These are phyloP conservation scores for Ustulina deusta DNA, from an alignment of 2,329 filamentous ascomycete genomes.

Conservation along the genomic window DNA sequence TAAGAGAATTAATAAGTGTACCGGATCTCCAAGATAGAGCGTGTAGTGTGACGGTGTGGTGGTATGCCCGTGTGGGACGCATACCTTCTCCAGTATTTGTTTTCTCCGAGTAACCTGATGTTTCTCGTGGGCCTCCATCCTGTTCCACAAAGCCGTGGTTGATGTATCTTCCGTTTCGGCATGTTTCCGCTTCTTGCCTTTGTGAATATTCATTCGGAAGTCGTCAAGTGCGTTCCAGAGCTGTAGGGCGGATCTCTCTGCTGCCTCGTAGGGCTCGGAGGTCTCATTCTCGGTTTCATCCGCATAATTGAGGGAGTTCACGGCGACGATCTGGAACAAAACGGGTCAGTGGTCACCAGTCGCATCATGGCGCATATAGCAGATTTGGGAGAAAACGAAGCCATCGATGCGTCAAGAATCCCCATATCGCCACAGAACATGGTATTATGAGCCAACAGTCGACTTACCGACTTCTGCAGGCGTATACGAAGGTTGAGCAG, in stretches of 20 bases:
- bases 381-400: not conserved
- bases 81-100: conserved; percentile 74
- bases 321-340: conserved; percentile 69
- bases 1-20: not conserved
- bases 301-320: conserved; percentile 75
- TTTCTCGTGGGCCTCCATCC: conserved; percentile 75
- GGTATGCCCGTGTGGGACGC: not conserved
- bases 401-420: not conserved
- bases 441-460: not conserved
- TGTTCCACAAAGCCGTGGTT: conserved; percentile 76
- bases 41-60: not conserved
- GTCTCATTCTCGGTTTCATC: conserved; percentile 58
- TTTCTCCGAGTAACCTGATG: conserved; percentile 71
- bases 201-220: conserved; percentile 72
- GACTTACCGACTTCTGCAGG: conserved; percentile 79
- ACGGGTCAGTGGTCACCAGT: not conserved
- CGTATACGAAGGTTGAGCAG: conserved; percentile 92
- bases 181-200: conserved; percentile 73
- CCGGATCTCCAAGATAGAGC: not conserved
- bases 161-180: conserved; percentile 66
- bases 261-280: conserved; percentile 73
- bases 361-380: not conserved
- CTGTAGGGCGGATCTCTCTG: conserved; percentile 85
- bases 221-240: conserved; percentile 85
- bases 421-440: not conserved